A percentile compares a stretch with the other conserved stretches of the same genome.
Evolutionary conservation across 2,329 filamentous ascomycete genomes (phyloP).

Genomic region (Fusarium graminum): DNA sequence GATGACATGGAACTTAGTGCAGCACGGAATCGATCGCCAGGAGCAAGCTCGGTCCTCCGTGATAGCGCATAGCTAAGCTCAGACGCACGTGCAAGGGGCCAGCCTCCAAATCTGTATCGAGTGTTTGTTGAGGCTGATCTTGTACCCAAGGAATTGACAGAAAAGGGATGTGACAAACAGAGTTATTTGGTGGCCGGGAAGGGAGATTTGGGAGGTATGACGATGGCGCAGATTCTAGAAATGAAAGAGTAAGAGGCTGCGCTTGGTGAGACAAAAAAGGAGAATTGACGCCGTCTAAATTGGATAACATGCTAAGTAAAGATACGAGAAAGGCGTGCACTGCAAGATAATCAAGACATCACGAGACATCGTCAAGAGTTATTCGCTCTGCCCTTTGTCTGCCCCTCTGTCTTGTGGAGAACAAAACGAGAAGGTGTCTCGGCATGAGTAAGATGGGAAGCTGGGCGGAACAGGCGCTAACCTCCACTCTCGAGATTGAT

Average conservation of each 20-base stretch:
- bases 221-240: constrained; percentile 33
- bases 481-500: constrained; percentile 19
- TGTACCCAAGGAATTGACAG: constrained; percentile 19
- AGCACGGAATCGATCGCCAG: constrained; percentile 14
- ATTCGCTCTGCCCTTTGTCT: neutral
- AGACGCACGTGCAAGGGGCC: constrained; percentile 29
- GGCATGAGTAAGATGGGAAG: constrained; percentile 26
- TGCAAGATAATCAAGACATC: constrained; percentile 10
- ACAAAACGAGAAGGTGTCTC: constrained; percentile 30
- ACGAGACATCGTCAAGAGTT: constrained; percentile 9
- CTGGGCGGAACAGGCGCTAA: constrained; percentile 37
- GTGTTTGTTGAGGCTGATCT: constrained; percentile 16
- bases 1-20: constrained; percentile 10
- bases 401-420: constrained; percentile 26
- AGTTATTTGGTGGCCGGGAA: constrained; percentile 22
- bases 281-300: constrained; percentile 23
- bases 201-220: constrained; percentile 37
- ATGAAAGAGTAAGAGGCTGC: constrained; percentile 41
- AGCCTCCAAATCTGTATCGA: constrained; percentile 1
- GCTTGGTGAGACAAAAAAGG: constrained; percentile 35
- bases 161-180: constrained; percentile 32
- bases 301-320: constrained; percentile 13
- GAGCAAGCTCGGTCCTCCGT: constrained; percentile 22
- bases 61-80: neutral
- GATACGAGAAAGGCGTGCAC: constrained; percentile 34